phyloP scores from a whole-genome alignment of 345 rosid species.

The Rhizophora apiculata region DNA sequence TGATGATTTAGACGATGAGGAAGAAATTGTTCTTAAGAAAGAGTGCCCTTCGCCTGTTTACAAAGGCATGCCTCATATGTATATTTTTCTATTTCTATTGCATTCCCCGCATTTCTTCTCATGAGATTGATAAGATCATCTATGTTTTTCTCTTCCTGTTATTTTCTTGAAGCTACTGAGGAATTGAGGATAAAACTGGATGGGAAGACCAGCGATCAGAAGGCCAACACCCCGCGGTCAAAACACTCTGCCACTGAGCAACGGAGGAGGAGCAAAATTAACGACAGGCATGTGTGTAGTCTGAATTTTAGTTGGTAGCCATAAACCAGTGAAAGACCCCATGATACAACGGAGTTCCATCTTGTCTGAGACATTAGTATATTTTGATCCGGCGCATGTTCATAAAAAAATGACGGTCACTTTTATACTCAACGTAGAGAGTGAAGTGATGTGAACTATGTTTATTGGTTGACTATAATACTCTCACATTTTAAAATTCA shows the following conservation, averaged over 20 bases:
- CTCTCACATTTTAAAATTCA: too few species aligned
- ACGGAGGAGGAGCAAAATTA: slow-evolving; percentile 95
- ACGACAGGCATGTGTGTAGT: slow-evolving; percentile 57
- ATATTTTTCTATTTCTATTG: background rate
- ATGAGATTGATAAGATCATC: background rate
- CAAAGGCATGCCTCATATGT: slow-evolving; percentile 40
- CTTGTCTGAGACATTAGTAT: too few species aligned
- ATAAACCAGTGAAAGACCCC: background rate
- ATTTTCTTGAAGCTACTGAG: slow-evolving; percentile 25
- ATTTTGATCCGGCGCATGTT: too few species aligned
- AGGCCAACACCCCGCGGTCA: slow-evolving; percentile 81
- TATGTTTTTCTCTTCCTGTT: background rate
- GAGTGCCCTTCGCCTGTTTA: slow-evolving; percentile 54
- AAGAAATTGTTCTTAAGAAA: slow-evolving; percentile 64
- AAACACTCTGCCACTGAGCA: slow-evolving; percentile 99
- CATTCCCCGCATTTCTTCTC: background rate
- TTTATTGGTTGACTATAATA: too few species aligned
- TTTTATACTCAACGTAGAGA: too few species aligned
- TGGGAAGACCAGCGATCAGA: slow-evolving; percentile 68
- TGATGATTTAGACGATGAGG: slow-evolving; percentile 71
- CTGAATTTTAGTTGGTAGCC: background rate
- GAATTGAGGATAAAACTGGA: slow-evolving; percentile 66
- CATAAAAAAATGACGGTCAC: too few species aligned
- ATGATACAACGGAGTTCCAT: background rate
- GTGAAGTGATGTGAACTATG: too few species aligned